Percentiles rank a stretch among this genome's conserved stretches.
Evolutionary conservation across 805 yeast genomes (phyloP).

Genomic region (Saccharomyces jurei): DNA sequence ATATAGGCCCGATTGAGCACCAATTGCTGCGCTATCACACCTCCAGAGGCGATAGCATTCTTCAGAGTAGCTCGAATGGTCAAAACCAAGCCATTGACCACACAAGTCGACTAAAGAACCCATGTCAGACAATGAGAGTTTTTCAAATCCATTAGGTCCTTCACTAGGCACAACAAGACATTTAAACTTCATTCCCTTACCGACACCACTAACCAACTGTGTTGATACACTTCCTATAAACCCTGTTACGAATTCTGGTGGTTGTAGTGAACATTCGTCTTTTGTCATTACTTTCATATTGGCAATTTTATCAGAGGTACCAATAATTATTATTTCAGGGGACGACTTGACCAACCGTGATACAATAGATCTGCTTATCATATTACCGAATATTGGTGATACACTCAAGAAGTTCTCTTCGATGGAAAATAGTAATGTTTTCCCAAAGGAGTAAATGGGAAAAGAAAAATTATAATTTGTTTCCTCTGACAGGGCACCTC

Average conservation of each 20-base stretch:
- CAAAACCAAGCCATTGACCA: constrained; percentile 8
- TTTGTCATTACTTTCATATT: constrained; percentile 17
- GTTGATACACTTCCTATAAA: constrained; percentile 39
- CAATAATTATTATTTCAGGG: constrained; percentile 10
- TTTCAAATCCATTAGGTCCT: constrained; percentile 56
- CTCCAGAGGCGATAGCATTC: constrained; percentile 27
- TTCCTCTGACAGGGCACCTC: constrained; percentile 3
- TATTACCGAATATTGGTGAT: constrained; percentile 32
- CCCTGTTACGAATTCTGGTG: constrained; percentile 59
- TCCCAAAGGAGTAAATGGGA: constrained; percentile 16
- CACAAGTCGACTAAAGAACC: constrained; percentile 21
- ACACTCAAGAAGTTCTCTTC: constrained; percentile 25
- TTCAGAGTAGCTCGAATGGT: constrained; percentile 10
- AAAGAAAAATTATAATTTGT: constrained; percentile 10
- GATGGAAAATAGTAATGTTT: constrained; percentile 16
- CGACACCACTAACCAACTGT: constrained; percentile 15
- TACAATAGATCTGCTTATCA: constrained; percentile 16
- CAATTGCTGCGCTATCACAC: constrained; percentile 23
- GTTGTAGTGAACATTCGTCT: constrained; percentile 33
- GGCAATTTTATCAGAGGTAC: constrained; percentile 25
- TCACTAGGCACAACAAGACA: constrained; percentile 40
- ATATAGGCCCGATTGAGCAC: constrained; percentile 29
- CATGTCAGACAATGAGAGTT: constrained; percentile 30
- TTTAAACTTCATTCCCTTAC: constrained; percentile 7
- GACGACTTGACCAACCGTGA: constrained; percentile 15